Evolutionary conservation across 257 asterid species (phyloP), one percentile per base, ranked within the genome.

Genomic region (Jaltomata sinuosa): DNA sequence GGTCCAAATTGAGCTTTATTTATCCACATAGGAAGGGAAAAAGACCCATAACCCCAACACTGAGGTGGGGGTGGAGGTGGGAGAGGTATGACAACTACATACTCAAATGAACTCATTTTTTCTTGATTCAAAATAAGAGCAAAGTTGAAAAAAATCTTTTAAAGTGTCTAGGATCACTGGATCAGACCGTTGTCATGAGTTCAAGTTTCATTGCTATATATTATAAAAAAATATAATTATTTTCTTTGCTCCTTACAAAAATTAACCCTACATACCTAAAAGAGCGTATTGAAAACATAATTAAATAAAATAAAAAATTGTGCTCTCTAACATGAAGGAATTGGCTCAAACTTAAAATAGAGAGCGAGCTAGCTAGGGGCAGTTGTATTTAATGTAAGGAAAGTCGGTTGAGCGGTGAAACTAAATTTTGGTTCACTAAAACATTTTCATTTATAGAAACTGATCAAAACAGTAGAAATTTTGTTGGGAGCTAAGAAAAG

Each of bases 341-440:
- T 34, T 34, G 12, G 16, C 1, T 27, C 62, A 77, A 47, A 22
- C 25, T 25, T 47, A 45, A 77, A 77, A 16, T 27, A 32, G 62
- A 77, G 49, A 49, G 4, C 18, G 59, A 49, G 57, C 27, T 67
- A 67, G 15, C 59, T 15, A 74, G 45, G 25, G 62, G 42, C 11
- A 76, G 42, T 49, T 27, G 62, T 49, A 77, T 76, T 27, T 22
- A 27, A 27, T 49, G 38, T 49, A 27, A 50, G 9, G 49, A 49
- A 49, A 49, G 82, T 77, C 42, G 82, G 82, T 49, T 29, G 82
- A 77, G 82, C 11, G 42, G 82, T 77, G 82, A 76, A 76, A 49
- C 45, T 27, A 2, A 74, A 49, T 77, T 6, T 16, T 77, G 42
- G n/a, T 49, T 77, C 59, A 76, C 62, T 14, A 3, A 27, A 25